These are phyloP conservation scores for Alternaria metachromatica DNA, from an alignment of 2,329 filamentous ascomycete genomes.

Conservation along the genomic window DNA sequence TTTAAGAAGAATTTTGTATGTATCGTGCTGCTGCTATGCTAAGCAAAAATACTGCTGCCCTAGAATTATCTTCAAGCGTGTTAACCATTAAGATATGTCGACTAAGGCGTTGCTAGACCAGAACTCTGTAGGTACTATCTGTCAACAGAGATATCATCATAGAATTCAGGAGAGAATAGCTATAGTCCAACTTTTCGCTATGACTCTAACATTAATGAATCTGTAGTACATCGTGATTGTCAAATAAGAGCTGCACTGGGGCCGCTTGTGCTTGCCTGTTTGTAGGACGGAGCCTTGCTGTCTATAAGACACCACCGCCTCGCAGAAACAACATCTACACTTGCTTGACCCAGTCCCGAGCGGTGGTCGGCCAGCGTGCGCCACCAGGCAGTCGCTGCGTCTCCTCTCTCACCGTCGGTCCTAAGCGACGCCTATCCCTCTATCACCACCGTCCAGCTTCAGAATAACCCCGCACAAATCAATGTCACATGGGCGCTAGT, in stretches of 20 bases:
- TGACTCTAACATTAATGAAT: not conserved
- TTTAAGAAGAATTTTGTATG: not conserved
- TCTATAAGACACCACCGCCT: not conserved
- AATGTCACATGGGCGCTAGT: not conserved
- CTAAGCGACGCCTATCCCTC: not conserved
- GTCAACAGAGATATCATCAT: not conserved
- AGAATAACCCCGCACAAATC: not conserved
- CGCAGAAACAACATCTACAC: not conserved
- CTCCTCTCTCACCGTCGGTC: not conserved
- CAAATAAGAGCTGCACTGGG: not conserved
- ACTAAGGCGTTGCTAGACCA: not conserved
- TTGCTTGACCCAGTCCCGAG: not conserved
- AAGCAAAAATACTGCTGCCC: not conserved
- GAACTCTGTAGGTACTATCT: not conserved
- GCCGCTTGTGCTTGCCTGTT: not conserved
- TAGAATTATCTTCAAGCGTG: not conserved
- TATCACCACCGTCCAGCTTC: not conserved
- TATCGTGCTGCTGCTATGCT: not conserved
- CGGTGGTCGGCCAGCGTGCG: not conserved
- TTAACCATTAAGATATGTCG: not conserved
- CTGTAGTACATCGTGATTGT: not conserved
- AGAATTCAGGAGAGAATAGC: not conserved
- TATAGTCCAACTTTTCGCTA: not conserved
- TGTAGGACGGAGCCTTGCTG: not conserved
- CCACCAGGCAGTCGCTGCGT: not conserved